Percentiles rank a stretch among this genome's conserved stretches.
phyloP scores from a whole-genome alignment of 768 basidiomycete species.

The Lentinula guzmanii region DNA sequence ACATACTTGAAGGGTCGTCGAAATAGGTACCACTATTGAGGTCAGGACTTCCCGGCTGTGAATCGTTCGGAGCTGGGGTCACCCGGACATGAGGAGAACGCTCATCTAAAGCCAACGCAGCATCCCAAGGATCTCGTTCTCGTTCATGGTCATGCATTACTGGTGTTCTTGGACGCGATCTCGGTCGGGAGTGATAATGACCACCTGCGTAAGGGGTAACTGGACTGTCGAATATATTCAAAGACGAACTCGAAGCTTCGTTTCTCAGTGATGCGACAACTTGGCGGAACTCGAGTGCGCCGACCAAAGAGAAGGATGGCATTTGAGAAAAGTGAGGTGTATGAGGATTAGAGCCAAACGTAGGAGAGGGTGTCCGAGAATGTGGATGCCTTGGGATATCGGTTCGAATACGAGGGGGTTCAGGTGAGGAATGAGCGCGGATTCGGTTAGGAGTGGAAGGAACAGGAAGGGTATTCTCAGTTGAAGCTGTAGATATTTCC shows the following conservation, averaged over 20 bases:
- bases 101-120: conserved; percentile 39
- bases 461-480: conserved; percentile 21
- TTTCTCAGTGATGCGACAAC: conserved; percentile 77
- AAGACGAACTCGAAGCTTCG: conserved; percentile 54
- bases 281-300: conserved; percentile 93
- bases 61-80: conserved; percentile 18
- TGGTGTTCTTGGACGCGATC: conserved; percentile 21
- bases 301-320: conserved; percentile 86
- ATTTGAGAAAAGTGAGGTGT: conserved; percentile 38
- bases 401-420: conserved; percentile 16
- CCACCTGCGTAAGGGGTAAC: conserved; percentile 70
- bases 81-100: conserved; percentile 31
- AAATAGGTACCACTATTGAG: conserved; percentile 12
- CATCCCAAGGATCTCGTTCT: conserved; percentile 45
- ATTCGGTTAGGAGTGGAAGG: conserved; percentile 25
- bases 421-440: conserved; percentile 24
- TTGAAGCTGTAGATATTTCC: conserved; percentile 9
- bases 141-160: conserved; percentile 25
- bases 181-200: conserved; percentile 51
- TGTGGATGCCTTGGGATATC: conserved; percentile 35
- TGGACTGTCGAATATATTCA: conserved; percentile 61
- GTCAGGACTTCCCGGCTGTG: conserved; percentile 10
- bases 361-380: conserved; percentile 48
- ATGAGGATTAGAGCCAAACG: conserved; percentile 13
- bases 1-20: conserved; percentile 8